Evolutionary conservation across 176 grass and related monocot species (phyloP), one percentile per base, ranked within the genome.

Genomic region (Puya raimondii): DNA sequence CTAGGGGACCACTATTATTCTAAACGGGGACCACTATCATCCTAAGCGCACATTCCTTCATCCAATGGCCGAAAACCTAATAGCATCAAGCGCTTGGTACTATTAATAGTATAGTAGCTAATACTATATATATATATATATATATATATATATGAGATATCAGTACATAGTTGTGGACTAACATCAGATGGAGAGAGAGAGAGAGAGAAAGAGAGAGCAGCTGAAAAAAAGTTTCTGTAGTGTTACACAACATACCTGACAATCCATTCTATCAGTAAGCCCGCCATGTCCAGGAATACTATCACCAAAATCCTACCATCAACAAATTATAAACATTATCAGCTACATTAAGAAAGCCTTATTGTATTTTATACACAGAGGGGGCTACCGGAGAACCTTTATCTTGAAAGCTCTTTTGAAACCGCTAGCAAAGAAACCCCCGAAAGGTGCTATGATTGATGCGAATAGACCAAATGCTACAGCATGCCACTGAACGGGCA

Each of bases 361-460:
- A 58, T 3, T 1, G 1, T 18, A 25, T 59, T 12, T 49, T 22
- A 23, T 16, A 10, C 72, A n/a, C 70, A 68, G 65, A 10, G 20
- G 74, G 53, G 27, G 27, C 3, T 50, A 77, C 65, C 49, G 47
- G 69, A 74, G 51, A 16, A 94, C 95, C 95, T 99, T 94, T 84
- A 93, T 82, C 69, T 99, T 99, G 53, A 99, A 99, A 51, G 95
- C 95, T 51, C 90, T 84, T 79, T 99, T 99, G 72, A 99, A 99
- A 69, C 95, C 90, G 73, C 95, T 94, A 23, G 95, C 95, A 11
- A 99, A 99, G 84, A 99, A 99, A 10, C 95, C 95, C 80, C 95
- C 95, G 84, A 99, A 99, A 53, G 95, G 95, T 68, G 95, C 95
- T 71, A 99, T 92, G 77, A 99, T 99, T 56, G 95, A 99, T 78